Percentiles rank a stretch among this genome's conserved stretches.
Conservation (phyloP, 305 asterid species). For the Fraxinus nigra region DNA sequence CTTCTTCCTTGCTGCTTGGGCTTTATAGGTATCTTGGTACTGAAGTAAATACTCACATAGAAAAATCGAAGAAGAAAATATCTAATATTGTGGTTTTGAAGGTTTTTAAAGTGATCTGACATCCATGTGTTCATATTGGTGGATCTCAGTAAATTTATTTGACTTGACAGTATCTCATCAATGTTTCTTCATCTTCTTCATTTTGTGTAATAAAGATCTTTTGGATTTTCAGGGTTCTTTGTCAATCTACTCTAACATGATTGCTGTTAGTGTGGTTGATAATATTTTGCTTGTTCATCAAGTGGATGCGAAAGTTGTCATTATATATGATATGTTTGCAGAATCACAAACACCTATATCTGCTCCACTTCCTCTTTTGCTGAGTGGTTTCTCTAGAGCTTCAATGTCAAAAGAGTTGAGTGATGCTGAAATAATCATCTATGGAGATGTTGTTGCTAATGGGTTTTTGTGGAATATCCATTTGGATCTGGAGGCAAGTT, state of each 20-base stretch:
- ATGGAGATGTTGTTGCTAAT: constrained; percentile 71
- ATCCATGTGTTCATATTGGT: neutral
- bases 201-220: constrained; percentile 18
- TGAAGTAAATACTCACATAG: neutral
- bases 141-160: neutral
- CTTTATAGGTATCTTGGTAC: neutral
- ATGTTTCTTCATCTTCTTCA: constrained; percentile 2
- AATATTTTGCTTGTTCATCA: constrained; percentile 92
- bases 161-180: neutral
- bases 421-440: constrained; percentile 49
- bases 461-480: constrained; percentile 80
- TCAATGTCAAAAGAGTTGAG: constrained; percentile 38
- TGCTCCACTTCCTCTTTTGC: constrained; percentile 90
- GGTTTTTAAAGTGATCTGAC: neutral
- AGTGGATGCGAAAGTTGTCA: constrained; percentile 92
- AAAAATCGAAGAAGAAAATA: neutral
- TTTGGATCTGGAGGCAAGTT: constrained; percentile 88
- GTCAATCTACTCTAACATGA: constrained; percentile 72
- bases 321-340: constrained; percentile 71
- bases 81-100: neutral
- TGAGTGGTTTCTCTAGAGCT: constrained; percentile 68
- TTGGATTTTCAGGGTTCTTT: constrained; percentile 73
- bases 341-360: constrained; percentile 82
- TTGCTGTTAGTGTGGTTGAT: constrained; percentile 78
- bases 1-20: neutral